phyloP scores from a whole-genome alignment of 225 moss, liverwort and hornwort species.

The Sphagnum tenellum region DNA sequence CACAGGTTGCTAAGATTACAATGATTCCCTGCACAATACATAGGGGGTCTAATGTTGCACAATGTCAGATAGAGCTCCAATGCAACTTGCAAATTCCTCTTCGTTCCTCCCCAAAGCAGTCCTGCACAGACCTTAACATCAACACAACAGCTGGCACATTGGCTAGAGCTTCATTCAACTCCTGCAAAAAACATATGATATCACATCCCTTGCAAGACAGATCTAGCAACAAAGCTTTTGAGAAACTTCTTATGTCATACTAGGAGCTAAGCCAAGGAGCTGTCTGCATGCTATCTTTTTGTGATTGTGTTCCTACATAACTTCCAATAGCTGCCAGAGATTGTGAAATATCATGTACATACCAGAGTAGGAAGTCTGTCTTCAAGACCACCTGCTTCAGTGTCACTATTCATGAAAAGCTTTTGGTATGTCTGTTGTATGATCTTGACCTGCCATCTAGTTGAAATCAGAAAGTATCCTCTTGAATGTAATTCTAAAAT shows the following conservation, averaged over 20 bases:
- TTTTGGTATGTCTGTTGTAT: constrained; percentile 74
- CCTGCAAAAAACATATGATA: constrained; percentile 23
- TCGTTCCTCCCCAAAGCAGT: constrained; percentile 70
- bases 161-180: constrained; percentile 43
- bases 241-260: too few species aligned
- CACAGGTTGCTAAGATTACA: too few species aligned
- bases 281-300: too few species aligned
- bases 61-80: constrained; percentile 44
- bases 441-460: constrained; percentile 51
- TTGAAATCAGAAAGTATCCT: neutral
- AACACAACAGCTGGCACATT: constrained; percentile 52
- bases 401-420: constrained; percentile 75
- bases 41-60: too few species aligned
- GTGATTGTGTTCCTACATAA: too few species aligned
- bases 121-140: constrained; percentile 77
- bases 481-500: too few species aligned
- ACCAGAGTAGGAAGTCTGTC: constrained; percentile 71
- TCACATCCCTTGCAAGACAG: too few species aligned
- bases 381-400: constrained; percentile 66
- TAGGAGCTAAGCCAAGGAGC: too few species aligned
- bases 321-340: too few species aligned
- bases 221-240: too few species aligned
- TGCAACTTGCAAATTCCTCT: constrained; percentile 79
- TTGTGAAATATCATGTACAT: constrained; percentile 4
- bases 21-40: too few species aligned